Evolutionary conservation across 176 grass and related monocot species (phyloP), one percentile per base, ranked within the genome.

Genomic region (Rhynchospora breviuscula): DNA sequence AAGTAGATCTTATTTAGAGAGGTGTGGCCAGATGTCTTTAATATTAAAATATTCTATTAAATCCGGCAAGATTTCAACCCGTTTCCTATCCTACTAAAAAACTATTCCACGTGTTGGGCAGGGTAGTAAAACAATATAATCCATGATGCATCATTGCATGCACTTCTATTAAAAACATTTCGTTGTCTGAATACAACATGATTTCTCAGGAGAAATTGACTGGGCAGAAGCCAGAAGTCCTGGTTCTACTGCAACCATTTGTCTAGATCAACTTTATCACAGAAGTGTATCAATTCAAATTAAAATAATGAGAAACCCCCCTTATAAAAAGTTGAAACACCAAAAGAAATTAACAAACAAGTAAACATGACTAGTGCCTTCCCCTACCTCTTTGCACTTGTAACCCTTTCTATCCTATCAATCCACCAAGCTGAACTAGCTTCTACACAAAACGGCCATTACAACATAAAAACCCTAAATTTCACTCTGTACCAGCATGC

Each of bases 401-500:
- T 81, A 18, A 63, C 79, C 2, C 5, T 81, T 63, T 63, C 46
- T 63, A 0, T 23, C 3, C 19, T 81, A 23, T 35, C 76, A 79
- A n/a, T 25, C 12, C n/a, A 58, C 45, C 76, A 79, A n/a, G 52
- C 25, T 60, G 43, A 35, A 81, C 5, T 64, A 81, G 58, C 79
- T 8, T 81, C 58, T 25, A 19, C 58, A 17, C 79, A 63, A 47
- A 44, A 81, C 63, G 79, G 1, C 3, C 79, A 52, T 21, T 33
- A 59, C 14, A 69, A 35, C 52, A 79, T 87, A 4, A 94, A 73
- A 84, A 90, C 83, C 18, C 67, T 94, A 15, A 88, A 83, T 52
- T 82, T 88, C 83, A 89, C 87, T 65, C 80, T 94, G 31, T 94
- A 92, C 89, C 92, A 94, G 79, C 92, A 94, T 0, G 79, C 92